A percentile compares a stretch with the other conserved stretches of the same genome.
Evolutionary conservation across 371 early-diverging fungal species (phyloP).

Genomic region (Nematocida displodere): DNA sequence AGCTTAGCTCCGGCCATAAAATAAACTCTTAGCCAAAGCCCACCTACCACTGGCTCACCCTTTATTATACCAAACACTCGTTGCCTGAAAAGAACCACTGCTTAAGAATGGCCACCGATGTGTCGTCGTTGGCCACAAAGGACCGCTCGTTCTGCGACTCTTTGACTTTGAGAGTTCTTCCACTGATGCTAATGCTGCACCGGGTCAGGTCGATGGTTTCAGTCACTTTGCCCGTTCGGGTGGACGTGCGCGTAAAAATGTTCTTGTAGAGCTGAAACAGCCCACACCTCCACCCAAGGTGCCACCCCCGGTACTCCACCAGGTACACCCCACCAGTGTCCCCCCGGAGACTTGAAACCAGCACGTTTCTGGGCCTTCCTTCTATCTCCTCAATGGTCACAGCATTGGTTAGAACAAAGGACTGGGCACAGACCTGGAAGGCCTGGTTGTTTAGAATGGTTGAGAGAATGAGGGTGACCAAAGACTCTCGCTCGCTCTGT

Average conservation of each 20-base stretch:
- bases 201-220: slow-evolving; percentile 2
- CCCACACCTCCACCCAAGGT: slow-evolving; percentile 9
- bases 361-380: not conserved
- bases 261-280: slow-evolving; percentile 22
- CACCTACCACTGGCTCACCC: no score
- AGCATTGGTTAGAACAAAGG: slow-evolving; percentile 30
- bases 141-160: not conserved
- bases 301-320: slow-evolving; percentile 45
- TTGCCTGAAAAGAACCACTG: slow-evolving; percentile 24
- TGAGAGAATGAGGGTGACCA: slow-evolving; percentile 4
- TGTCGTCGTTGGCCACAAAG: slow-evolving; percentile 17
- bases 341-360: not conserved
- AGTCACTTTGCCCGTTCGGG: not conserved
- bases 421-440: slow-evolving; percentile 1
- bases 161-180: not conserved
- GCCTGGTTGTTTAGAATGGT: slow-evolving; percentile 4
- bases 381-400: not conserved
- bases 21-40: not conserved
- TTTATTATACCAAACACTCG: no score
- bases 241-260: slow-evolving; percentile 12
- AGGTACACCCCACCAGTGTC: slow-evolving; percentile 3
- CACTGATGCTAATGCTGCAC: not conserved
- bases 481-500: not conserved
- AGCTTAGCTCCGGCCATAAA: not conserved
- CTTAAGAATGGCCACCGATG: not conserved